These are phyloP conservation scores for Ustilago nuda DNA, from an alignment of 1,284 basidiomycete species.

Conservation along the genomic window DNA sequence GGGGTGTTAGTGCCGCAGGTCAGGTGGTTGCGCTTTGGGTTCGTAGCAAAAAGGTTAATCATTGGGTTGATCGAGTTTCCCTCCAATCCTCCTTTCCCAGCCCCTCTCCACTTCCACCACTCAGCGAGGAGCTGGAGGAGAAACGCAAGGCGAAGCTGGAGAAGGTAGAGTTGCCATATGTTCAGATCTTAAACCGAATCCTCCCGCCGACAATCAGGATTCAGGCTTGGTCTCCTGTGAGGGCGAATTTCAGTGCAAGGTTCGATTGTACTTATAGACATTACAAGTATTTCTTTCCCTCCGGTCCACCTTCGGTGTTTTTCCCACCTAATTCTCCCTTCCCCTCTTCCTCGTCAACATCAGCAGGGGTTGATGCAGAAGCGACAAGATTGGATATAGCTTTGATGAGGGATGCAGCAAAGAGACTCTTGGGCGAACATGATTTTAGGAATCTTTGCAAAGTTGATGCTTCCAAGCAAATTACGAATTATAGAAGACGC, in stretches of 20 bases:
- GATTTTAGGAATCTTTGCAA: constrained; percentile 97
- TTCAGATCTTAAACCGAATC: constrained; percentile 85
- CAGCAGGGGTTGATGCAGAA: constrained; percentile 3
- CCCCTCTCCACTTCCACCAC: background rate
- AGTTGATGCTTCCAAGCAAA: constrained; percentile 92
- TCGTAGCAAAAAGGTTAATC: constrained; percentile 59
- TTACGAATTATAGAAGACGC: constrained; percentile 79
- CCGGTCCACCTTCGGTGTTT: constrained; percentile 52
- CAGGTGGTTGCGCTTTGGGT: constrained; percentile 91
- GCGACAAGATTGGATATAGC: constrained; percentile 52
- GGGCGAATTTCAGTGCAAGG: constrained; percentile 82
- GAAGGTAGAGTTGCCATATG: constrained; percentile 78
- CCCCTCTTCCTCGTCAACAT: background rate
- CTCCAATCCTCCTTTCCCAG: constrained; percentile 14
- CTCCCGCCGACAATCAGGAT: constrained; percentile 89
- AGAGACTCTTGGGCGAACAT: constrained; percentile 83
- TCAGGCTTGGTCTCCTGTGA: constrained; percentile 95
- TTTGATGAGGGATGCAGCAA: constrained; percentile 82
- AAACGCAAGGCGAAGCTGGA: constrained; percentile 45
- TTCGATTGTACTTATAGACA: constrained; percentile 88
- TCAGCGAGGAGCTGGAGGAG: constrained; percentile 19
- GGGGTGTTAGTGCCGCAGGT: constrained; percentile 91
- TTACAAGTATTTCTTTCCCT: constrained; percentile 91
- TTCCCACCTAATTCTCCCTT: constrained; percentile 16
- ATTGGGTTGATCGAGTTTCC: constrained; percentile 33